Percentiles rank a stretch among this genome's conserved stretches.
Evolutionary conservation across 169 alveolate genomes (phyloP).

Genomic region (Babesia bovis): DNA sequence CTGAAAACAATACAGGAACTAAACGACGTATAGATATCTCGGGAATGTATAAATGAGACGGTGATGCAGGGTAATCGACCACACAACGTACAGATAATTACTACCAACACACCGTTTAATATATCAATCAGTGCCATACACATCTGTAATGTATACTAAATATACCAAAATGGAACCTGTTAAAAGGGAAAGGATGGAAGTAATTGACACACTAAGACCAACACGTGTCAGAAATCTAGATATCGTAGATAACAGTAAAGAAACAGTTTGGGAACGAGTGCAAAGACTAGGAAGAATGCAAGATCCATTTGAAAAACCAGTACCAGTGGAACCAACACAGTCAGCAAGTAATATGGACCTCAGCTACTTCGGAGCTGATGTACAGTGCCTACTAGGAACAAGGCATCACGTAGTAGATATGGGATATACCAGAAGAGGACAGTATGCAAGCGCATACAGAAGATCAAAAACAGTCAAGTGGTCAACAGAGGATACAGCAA

Average conservation of each 20-base stretch:
- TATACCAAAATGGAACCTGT: conserved; percentile 12
- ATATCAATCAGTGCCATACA: no score
- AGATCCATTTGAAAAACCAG: conserved; percentile 36
- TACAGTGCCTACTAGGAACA: conserved; percentile 27
- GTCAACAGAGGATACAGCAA: conserved; percentile 72
- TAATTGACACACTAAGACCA: neutral
- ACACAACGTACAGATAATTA: no score
- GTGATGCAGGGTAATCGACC: no score
- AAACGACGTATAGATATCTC: conserved; percentile 40
- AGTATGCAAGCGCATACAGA: conserved; percentile 72
- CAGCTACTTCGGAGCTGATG: conserved; percentile 39
- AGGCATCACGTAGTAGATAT: conserved; percentile 39
- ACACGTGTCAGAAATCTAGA: neutral
- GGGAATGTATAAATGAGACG: conserved; percentile 20
- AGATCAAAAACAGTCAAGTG: conserved; percentile 66
- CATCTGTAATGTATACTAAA: no score
- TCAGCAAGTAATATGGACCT: conserved; percentile 26
- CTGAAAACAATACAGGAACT: conserved; percentile 12
- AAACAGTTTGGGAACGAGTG: conserved; percentile 67
- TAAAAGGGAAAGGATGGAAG: neutral
- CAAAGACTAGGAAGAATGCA: conserved; percentile 41
- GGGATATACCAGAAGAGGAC: conserved; percentile 44
- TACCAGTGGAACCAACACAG: conserved; percentile 22
- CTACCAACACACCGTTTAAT: no score
- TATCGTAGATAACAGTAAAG: neutral